Evolutionary conservation across 2,329 filamentous ascomycete genomes (phyloP).

Genomic region (Colletotrichum acutatum): DNA sequence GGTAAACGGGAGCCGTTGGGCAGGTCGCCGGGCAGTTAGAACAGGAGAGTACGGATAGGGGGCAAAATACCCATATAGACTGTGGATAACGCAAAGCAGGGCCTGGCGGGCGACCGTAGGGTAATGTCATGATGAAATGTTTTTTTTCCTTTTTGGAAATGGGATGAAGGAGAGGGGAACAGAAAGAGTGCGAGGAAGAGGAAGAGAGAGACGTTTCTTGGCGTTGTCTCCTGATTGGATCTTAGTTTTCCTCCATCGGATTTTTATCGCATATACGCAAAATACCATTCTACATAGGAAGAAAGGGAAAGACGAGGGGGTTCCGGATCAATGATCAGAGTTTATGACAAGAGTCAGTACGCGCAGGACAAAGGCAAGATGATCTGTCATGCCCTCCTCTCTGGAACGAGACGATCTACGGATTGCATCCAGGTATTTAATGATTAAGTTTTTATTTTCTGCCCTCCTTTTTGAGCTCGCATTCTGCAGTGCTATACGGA

Average conservation of each 20-base stretch:
- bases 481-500: background rate
- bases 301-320: background rate
- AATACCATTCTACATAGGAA: background rate
- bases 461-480: background rate
- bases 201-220: background rate
- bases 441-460: conserved; percentile 9
- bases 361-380: background rate
- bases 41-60: background rate
- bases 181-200: background rate
- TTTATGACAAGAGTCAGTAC: conserved; percentile 15
- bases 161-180: background rate
- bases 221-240: background rate
- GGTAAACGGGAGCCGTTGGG: conserved; percentile 53
- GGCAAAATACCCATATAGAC: conserved; percentile 34
- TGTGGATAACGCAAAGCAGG: conserved; percentile 1
- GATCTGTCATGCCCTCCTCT: background rate
- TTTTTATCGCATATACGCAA: background rate
- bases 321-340: background rate
- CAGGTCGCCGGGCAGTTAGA: background rate
- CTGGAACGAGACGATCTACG: conserved; percentile 14
- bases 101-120: conserved; percentile 29
- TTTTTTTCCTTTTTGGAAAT: background rate
- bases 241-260: background rate
- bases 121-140: conserved; percentile 30
- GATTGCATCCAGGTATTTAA: conserved; percentile 23